Percentiles rank a stretch among this genome's conserved stretches.
phyloP scores from a whole-genome alignment of 108 stramenopile genomes.

The Skeletonema grethae region DNA sequence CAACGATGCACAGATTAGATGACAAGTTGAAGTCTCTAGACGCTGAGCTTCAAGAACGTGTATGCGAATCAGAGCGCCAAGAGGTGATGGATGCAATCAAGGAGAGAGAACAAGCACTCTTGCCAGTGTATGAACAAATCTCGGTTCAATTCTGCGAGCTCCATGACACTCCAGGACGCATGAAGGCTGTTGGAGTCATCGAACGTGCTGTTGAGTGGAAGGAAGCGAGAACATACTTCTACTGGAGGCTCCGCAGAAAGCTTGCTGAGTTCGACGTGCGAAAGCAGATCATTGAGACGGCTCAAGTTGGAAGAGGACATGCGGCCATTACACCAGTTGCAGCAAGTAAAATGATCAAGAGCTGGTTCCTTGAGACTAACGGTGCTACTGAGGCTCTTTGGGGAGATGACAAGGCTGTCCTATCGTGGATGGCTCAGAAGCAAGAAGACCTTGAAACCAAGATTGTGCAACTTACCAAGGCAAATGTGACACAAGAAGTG shows the following conservation, averaged over 20 bases:
- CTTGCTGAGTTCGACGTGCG: slow-evolving; percentile 96
- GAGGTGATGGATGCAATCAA: slow-evolving; percentile 42
- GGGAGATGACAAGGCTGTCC: slow-evolving; percentile 81
- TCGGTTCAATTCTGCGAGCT: slow-evolving; percentile 99
- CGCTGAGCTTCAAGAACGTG: slow-evolving; percentile 55
- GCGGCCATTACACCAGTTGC: slow-evolving; percentile 66
- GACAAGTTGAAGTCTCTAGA: slow-evolving; percentile 77
- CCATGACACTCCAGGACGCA: slow-evolving; percentile 99
- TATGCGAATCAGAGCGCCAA: slow-evolving; percentile 46
- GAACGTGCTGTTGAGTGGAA: slow-evolving; percentile 92
- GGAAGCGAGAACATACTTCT: slow-evolving; percentile 90
- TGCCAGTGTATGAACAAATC: slow-evolving; percentile 94
- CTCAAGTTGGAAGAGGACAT: slow-evolving; percentile 79
- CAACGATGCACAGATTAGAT: slow-evolving; percentile 96
- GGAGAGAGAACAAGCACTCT: slow-evolving; percentile 78
- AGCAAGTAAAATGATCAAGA: slow-evolving; percentile 76
- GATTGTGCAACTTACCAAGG: slow-evolving; percentile 66
- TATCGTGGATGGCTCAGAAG: slow-evolving; percentile 86
- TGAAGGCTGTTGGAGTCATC: slow-evolving; percentile 99
- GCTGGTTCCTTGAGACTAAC: slow-evolving; percentile 76
- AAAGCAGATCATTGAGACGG: slow-evolving; percentile 80
- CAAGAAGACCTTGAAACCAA: slow-evolving; percentile 71
- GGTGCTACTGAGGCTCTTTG: slow-evolving; percentile 65
- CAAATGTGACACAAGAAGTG: slow-evolving; percentile 82
- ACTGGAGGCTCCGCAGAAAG: slow-evolving; percentile 96